Conservation (phyloP, 2,329 filamentous ascomycete species). For the Diaporthe caulivora region DNA sequence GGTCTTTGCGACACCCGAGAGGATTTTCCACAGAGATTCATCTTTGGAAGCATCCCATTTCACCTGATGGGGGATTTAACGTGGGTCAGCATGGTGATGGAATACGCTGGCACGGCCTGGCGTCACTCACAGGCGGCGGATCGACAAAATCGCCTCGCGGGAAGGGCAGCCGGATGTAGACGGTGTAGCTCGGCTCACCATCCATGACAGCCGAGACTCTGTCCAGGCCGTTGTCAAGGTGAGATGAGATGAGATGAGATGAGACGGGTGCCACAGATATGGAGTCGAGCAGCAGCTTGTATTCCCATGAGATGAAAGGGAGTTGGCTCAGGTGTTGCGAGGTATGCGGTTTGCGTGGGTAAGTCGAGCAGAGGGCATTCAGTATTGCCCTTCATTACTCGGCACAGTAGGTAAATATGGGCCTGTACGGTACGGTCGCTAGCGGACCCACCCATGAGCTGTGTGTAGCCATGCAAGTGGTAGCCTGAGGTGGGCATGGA, state of each 20-base stretch:
- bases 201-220: constrained; percentile 38
- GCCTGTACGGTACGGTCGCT: not conserved
- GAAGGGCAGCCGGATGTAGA: constrained; percentile 92
- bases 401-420: constrained; percentile 5
- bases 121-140: constrained; percentile 78
- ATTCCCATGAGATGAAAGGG: constrained; percentile 18
- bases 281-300: not conserved
- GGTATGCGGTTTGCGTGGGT: not conserved
- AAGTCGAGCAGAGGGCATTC: constrained; percentile 23
- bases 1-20: constrained; percentile 84
- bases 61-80: constrained; percentile 65
- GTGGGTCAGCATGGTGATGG: not conserved
- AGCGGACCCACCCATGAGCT: not conserved
- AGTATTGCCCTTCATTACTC: not conserved
- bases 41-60: constrained; percentile 92
- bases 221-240: not conserved
- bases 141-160: constrained; percentile 89
- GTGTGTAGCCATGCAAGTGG: not conserved
- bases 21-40: constrained; percentile 87
- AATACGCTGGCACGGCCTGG: not conserved
- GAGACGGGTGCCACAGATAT: constrained; percentile 12
- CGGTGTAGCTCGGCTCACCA: constrained; percentile 73
- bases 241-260: not conserved
- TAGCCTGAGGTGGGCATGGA: not conserved
- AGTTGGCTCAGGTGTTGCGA: not conserved